Percentiles rank a stretch among this genome's conserved stretches.
These are phyloP conservation scores for Boletus eberwhitei DNA, from an alignment of 768 basidiomycete species.

Conservation along the genomic window DNA sequence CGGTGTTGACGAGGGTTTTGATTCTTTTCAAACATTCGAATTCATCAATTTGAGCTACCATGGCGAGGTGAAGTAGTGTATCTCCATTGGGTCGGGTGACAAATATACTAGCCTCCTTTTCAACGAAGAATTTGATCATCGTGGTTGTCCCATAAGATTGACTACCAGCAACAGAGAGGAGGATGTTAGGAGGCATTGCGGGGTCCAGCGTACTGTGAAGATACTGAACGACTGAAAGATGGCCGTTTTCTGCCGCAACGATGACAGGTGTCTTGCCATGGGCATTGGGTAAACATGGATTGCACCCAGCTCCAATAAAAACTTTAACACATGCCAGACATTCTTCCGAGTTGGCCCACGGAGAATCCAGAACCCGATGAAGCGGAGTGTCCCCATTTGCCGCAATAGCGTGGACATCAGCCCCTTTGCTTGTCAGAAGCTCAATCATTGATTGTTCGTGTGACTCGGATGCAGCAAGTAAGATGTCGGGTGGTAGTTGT, in stretches of 20 bases:
- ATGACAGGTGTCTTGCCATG: neutral
- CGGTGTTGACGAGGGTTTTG: neutral
- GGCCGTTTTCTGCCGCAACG: neutral
- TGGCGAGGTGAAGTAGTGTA: neutral
- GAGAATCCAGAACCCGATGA: neutral
- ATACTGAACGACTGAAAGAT: neutral
- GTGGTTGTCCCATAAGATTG: neutral
- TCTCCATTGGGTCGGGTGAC: neutral
- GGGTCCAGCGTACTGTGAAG: neutral
- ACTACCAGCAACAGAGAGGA: neutral
- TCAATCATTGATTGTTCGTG: too few species aligned
- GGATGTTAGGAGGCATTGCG: neutral
- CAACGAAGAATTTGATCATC: neutral
- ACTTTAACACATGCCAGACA: neutral
- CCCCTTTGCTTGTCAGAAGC: neutral
- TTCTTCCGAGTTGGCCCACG: neutral
- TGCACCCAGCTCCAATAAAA: neutral
- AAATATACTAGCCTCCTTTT: neutral
- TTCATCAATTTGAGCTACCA: neutral
- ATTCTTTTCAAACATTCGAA: neutral
- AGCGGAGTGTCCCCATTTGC: neutral
- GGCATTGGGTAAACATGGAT: neutral
- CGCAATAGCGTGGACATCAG: neutral
- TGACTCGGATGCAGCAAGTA: neutral
- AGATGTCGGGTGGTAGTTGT: neutral